Base-by-base conservation (phyloP, 768 basidiomycete species). In the Thelephora aurantiotincta region DNA sequence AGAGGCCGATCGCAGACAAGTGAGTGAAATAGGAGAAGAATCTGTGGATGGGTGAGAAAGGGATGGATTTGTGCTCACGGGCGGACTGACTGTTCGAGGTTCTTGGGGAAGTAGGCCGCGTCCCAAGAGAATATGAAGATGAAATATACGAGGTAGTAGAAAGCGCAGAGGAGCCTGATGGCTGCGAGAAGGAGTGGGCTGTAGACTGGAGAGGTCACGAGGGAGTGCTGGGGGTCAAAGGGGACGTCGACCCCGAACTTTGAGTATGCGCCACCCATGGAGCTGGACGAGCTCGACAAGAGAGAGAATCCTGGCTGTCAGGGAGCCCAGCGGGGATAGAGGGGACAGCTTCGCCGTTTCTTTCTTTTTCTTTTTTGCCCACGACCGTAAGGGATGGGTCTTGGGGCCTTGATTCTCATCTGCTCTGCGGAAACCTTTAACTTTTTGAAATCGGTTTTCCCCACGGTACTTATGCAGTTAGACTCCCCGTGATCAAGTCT, bases 1-100 rank as follows among this genome's bases (percentile, higher is more conserved):
- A 67, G 1, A 82, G 54, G 0, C 82, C 82, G 34, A 75, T 73
- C 49, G 75, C 80, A 0, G 76, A 70, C 1, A 83, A 68, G 49
- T 74, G 54, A 0, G 81, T 83, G 58, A 83, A 82, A 61, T 77
- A 83, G 6, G 74, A 72, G 52, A 79, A 70, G 63, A 64, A 80
- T 16, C 80, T 82, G 56, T 3, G 33, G 0, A n/a, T n/a, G n/a
- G n/a, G n/a, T n/a, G n/a, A n/a, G n/a, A n/a, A 18, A 48, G 30
- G 23, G 23, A 37, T 35, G n/a, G 30, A 35, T 44, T 45, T 49
- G 44, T 30, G 46, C 44, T n/a, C n/a, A n/a, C n/a, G n/a, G n/a
- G 47, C 20, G 18, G 38, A 6, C 36, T 1, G n/a, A 49, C 48
- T 26, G 5, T 12, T 42, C 22, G 18, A 46, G 36, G 20, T 43